Conservation (phyloP, 208 protist genomes). For the Trypanosomatidae sp. region DNA sequence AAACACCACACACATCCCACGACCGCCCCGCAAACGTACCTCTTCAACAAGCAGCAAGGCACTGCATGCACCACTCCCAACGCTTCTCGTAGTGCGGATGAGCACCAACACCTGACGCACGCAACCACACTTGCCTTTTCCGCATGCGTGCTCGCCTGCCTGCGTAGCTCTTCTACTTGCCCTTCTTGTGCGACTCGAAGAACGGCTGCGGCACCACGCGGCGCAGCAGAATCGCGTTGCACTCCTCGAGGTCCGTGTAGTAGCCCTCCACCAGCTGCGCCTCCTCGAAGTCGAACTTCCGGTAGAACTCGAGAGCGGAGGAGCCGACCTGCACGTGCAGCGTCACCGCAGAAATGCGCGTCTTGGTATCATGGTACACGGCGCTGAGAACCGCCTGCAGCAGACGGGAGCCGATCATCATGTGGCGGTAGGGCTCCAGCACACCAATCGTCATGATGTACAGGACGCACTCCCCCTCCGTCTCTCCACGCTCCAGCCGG, state of each 20-base stretch:
- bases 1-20: too few species aligned
- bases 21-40: too few species aligned
- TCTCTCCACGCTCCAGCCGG: constrained; percentile 68
- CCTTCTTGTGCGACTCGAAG: constrained; percentile 41
- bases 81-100: too few species aligned
- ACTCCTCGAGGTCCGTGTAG: constrained; percentile 85
- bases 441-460: constrained; percentile 96
- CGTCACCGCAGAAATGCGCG: constrained; percentile 53
- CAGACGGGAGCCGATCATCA: constrained; percentile 82
- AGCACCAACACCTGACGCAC: too few species aligned
- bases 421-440: constrained; percentile 89
- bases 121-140: too few species aligned
- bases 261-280: constrained; percentile 52
- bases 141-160: not conserved
- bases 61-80: too few species aligned
- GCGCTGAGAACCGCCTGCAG: constrained; percentile 56
- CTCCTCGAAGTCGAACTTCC: constrained; percentile 70
- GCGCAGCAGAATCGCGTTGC: constrained; percentile 65
- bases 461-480: constrained; percentile 53
- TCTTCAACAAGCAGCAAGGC: too few species aligned
- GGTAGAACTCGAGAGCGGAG: constrained; percentile 83
- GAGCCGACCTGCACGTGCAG: constrained; percentile 90
- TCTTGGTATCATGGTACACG: constrained; percentile 52
- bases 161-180: constrained; percentile 11
- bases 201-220: constrained; percentile 58